phyloP scores from a whole-genome alignment of 768 basidiomycete species.

The Asterophora lycoperdoides region DNA sequence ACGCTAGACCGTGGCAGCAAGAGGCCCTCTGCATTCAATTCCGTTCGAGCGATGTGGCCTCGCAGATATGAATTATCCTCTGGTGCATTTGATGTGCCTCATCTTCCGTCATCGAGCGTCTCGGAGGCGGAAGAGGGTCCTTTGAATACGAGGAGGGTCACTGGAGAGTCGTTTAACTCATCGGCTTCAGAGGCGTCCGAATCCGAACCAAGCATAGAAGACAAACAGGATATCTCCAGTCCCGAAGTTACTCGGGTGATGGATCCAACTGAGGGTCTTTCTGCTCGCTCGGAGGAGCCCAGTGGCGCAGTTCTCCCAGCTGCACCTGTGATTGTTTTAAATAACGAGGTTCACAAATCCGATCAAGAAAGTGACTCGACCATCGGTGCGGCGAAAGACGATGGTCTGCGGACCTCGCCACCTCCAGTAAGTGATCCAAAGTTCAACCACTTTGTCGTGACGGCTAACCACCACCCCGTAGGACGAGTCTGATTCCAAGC shows the following conservation, averaged over 20 bases:
- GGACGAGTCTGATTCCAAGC: conserved; percentile 19
- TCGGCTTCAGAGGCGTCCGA: conserved; percentile 75
- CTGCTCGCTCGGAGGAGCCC: not conserved
- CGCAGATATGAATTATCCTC: conserved; percentile 52
- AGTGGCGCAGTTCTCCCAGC: conserved; percentile 7
- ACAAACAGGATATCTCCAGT: conserved; percentile 12
- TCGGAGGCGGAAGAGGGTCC: conserved; percentile 72
- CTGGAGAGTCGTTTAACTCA: conserved; percentile 54
- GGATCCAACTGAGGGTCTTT: conserved; percentile 6
- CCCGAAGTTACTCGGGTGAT: not conserved
- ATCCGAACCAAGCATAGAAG: conserved; percentile 40
- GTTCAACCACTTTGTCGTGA: not conserved
- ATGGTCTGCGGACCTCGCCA: conserved; percentile 17
- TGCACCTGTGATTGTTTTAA: conserved; percentile 7
- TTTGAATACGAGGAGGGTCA: conserved; percentile 41
- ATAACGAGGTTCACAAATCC: conserved; percentile 33
- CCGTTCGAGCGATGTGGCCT: conserved; percentile 72
- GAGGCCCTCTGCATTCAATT: conserved; percentile 60
- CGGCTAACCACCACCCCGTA: not conserved
- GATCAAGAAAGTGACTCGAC: conserved; percentile 84
- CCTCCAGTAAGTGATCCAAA: conserved; percentile 22
- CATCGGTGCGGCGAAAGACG: conserved; percentile 55
- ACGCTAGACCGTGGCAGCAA: conserved; percentile 46
- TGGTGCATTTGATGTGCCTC: conserved; percentile 48
- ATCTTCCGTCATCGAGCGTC: conserved; percentile 59